Percentiles rank a stretch among this genome's conserved stretches.
Evolutionary conservation across 164 flowering plant species (phyloP).

Genomic region (Dillenia turbinata): DNA sequence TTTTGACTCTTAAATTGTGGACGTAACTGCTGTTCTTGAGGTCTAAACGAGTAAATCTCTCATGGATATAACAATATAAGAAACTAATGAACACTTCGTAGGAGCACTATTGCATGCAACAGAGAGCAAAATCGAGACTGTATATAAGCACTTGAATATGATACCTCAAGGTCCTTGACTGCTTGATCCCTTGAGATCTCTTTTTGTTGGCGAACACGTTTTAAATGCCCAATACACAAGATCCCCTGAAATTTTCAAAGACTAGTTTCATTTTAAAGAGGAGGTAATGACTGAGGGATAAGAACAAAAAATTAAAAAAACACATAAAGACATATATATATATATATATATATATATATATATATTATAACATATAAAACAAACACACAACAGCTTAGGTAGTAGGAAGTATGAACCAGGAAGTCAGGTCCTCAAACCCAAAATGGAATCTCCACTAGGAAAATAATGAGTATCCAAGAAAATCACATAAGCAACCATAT

Average conservation of each 20-base stretch:
- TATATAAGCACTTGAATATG: background rate
- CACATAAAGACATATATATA: background rate
- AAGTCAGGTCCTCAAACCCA: too few relatives aligned
- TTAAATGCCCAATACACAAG: constrained; percentile 77
- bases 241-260: constrained; percentile 46
- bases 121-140: background rate
- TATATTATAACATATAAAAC: background rate
- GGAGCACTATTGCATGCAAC: too few relatives aligned
- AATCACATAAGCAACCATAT: too few relatives aligned
- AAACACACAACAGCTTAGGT: background rate
- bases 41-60: too few relatives aligned
- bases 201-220: constrained; percentile 73
- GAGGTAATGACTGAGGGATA: background rate
- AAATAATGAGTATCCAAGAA: too few relatives aligned
- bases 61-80: too few relatives aligned
- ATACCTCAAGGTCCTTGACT: constrained; percentile 75
- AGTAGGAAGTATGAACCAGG: too few relatives aligned
- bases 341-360: background rate
- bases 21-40: too few relatives aligned
- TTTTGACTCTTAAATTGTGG: too few relatives aligned
- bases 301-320: background rate
- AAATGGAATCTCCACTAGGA: too few relatives aligned
- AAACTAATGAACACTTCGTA: too few relatives aligned
- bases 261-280: background rate
- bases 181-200: constrained; percentile 78